A percentile compares a stretch with the other conserved stretches of the same genome.
These are phyloP conservation scores for Chalaropsis ovoidea DNA, from an alignment of 2,329 filamentous ascomycete species.

Conservation along the genomic window DNA sequence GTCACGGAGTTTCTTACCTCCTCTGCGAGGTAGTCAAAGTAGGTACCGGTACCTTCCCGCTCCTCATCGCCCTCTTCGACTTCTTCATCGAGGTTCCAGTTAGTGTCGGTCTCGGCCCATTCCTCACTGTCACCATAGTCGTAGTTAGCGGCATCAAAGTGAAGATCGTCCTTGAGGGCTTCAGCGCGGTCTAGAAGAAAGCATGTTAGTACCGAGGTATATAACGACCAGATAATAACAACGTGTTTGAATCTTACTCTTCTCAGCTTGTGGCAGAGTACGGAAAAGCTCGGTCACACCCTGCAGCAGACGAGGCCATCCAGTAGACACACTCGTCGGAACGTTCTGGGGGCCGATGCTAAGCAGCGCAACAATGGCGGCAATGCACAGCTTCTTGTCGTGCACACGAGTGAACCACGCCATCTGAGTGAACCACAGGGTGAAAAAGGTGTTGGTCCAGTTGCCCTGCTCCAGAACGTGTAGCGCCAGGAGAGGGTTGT, in stretches of 20 bases:
- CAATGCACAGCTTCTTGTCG: slow-evolving; percentile 97
- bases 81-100: slow-evolving; percentile 68
- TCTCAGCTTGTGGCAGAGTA: slow-evolving; percentile 75
- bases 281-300: slow-evolving; percentile 88
- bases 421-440: slow-evolving; percentile 94
- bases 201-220: neutral
- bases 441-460: slow-evolving; percentile 99
- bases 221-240: neutral
- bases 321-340: slow-evolving; percentile 82
- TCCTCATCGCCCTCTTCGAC: slow-evolving; percentile 58
- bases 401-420: slow-evolving; percentile 87
- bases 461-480: slow-evolving; percentile 80
- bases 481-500: slow-evolving; percentile 78
- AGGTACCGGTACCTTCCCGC: slow-evolving; percentile 85
- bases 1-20: slow-evolving; percentile 47
- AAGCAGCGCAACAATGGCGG: slow-evolving; percentile 79
- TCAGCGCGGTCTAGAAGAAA: slow-evolving; percentile 66
- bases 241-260: slow-evolving; percentile 49
- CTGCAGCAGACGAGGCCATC: slow-evolving; percentile 82
- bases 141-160: slow-evolving; percentile 50
- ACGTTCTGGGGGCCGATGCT: slow-evolving; percentile 71
- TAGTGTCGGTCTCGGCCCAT: slow-evolving; percentile 69
- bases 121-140: slow-evolving; percentile 66
- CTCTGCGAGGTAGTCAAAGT: slow-evolving; percentile 90
- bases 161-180: slow-evolving; percentile 78